These are phyloP conservation scores for Populus nigra DNA, from an alignment of 345 rosid genomes.

Conservation along the genomic window DNA sequence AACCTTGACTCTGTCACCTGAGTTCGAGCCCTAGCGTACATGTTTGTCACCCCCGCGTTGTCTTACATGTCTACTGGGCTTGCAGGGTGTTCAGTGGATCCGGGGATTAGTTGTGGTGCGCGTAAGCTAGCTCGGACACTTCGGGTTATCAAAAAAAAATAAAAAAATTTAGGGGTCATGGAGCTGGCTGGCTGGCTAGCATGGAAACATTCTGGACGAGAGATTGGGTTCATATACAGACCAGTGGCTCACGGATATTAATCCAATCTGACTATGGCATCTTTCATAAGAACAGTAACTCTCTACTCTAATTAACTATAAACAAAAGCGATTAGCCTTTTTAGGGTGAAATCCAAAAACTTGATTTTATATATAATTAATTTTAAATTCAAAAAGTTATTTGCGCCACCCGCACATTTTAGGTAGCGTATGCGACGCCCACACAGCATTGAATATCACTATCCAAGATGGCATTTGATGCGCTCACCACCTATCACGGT, in stretches of 20 bases:
- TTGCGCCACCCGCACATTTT: rapidly evolving
- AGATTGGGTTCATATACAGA: background rate
- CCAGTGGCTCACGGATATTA: background rate
- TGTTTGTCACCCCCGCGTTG: too few relatives aligned
- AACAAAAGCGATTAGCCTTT: too few relatives aligned
- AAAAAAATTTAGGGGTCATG: background rate
- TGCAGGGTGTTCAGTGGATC: too few relatives aligned
- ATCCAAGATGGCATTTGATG: rapidly evolving
- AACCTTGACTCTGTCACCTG: too few relatives aligned
- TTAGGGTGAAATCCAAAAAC: too few relatives aligned
- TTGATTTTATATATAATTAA: too few relatives aligned
- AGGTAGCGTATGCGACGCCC: rapidly evolving
- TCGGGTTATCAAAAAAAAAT: too few relatives aligned
- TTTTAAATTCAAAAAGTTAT: too few relatives aligned
- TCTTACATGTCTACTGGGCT: too few relatives aligned
- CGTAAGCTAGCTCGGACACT: too few relatives aligned
- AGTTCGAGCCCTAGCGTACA: too few relatives aligned
- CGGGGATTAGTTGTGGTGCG: too few relatives aligned
- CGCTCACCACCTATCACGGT: rapidly evolving
- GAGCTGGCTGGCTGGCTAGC: background rate
- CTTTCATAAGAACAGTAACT: background rate
- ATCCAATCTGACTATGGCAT: background rate
- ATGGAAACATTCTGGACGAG: background rate
- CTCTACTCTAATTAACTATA: background rate
- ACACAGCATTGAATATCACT: rapidly evolving